Percentiles rank a stretch among this genome's conserved stretches.
phyloP scores from a whole-genome alignment of 2,329 filamentous ascomycete species.

The Pseudocercospora cruenta region DNA sequence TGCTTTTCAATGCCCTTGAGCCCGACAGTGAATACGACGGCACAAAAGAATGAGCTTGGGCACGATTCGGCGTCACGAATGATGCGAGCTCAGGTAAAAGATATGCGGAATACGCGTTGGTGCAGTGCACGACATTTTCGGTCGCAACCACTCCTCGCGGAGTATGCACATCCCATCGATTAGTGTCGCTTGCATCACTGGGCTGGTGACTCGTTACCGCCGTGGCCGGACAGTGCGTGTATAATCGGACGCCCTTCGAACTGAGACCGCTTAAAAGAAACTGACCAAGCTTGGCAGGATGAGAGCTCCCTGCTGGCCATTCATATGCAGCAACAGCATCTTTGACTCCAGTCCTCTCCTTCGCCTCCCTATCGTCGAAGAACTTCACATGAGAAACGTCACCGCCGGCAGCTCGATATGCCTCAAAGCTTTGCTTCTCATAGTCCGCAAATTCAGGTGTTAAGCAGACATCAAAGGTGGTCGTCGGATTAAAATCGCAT shows the following conservation, averaged over 20 bases:
- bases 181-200: slow-evolving; percentile 8
- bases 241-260: slow-evolving; percentile 45
- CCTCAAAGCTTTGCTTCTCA: slow-evolving; percentile 46
- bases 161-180: slow-evolving; percentile 42
- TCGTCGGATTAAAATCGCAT: slow-evolving; percentile 53
- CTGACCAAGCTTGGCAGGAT: slow-evolving; percentile 56
- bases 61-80: slow-evolving; percentile 49
- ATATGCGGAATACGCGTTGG: slow-evolving; percentile 46
- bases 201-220: slow-evolving; percentile 23
- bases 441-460: slow-evolving; percentile 52
- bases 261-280: slow-evolving; percentile 49
- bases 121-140: slow-evolving; percentile 44
- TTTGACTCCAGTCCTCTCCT: slow-evolving; percentile 42
- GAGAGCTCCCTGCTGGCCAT: slow-evolving; percentile 55
- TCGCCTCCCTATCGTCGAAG: slow-evolving; percentile 47
- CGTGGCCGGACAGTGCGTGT: slow-evolving; percentile 49
- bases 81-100: slow-evolving; percentile 42
- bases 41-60: slow-evolving; percentile 52
- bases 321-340: slow-evolving; percentile 53
- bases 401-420: slow-evolving; percentile 48
- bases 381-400: slow-evolving; percentile 49
- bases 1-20: slow-evolving; percentile 41
- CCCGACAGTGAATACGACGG: slow-evolving; percentile 45
- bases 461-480: slow-evolving; percentile 55
- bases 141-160: slow-evolving; percentile 40